Evolutionary conservation across 495 filamentous ascomycete species (phyloP).

Genomic region (Penicillium turbatum): DNA sequence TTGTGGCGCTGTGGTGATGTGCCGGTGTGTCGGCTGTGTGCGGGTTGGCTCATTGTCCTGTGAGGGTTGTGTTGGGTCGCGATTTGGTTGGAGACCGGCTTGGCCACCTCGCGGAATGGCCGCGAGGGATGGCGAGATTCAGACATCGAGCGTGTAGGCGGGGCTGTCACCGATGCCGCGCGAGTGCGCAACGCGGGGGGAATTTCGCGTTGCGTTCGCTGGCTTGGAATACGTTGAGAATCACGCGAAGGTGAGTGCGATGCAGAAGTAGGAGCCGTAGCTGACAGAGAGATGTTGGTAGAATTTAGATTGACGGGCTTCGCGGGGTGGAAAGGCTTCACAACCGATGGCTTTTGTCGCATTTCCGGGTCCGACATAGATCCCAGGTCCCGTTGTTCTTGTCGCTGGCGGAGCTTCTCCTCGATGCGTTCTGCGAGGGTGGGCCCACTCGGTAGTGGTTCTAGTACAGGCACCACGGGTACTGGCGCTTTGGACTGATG

Average conservation of each 20-base stretch:
- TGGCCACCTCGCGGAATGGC: slow-evolving; percentile 11
- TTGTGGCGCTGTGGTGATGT: slow-evolving; percentile 14
- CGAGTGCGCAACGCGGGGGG: slow-evolving; percentile 1
- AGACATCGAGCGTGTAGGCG: slow-evolving; percentile 14
- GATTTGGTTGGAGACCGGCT: not conserved
- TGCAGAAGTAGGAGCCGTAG: not conserved
- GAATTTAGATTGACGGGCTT: not conserved
- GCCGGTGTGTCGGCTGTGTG: slow-evolving; percentile 8
- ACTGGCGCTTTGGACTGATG: not conserved
- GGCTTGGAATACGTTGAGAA: not conserved
- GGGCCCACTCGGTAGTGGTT: slow-evolving; percentile 9
- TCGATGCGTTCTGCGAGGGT: slow-evolving; percentile 37
- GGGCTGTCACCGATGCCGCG: slow-evolving; percentile 8
- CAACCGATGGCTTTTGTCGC: not conserved
- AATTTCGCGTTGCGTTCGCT: not conserved
- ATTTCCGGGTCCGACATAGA: slow-evolving; percentile 18
- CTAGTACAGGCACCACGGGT: not conserved
- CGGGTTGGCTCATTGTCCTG: not conserved
- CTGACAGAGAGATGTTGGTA: not conserved
- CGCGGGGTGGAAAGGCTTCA: slow-evolving; percentile 3
- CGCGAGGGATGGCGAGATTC: slow-evolving; percentile 8
- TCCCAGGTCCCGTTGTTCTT: slow-evolving; percentile 24
- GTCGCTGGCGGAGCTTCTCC: slow-evolving; percentile 33
- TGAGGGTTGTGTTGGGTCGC: not conserved
- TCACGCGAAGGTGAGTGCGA: slow-evolving; percentile 7